Conservation (phyloP, 2,329 filamentous ascomycete species). For the Penicillium rolfsii region DNA sequence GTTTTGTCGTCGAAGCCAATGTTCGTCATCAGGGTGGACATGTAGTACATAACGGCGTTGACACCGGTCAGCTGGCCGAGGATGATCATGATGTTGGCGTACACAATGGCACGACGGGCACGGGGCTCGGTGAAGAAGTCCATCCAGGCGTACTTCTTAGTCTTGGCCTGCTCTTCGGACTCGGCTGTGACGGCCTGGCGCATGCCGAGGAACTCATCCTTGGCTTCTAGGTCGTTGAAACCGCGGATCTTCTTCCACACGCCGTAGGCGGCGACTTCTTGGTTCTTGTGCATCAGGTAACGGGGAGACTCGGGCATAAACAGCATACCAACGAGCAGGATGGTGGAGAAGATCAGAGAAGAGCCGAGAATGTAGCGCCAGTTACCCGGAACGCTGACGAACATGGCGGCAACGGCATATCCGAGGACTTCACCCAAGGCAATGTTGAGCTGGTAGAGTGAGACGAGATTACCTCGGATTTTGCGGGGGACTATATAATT, state of each 20-base stretch:
- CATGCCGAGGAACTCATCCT: slow-evolving; percentile 74
- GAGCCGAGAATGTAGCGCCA: slow-evolving; percentile 76
- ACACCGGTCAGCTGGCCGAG: slow-evolving; percentile 72
- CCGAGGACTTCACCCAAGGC: slow-evolving; percentile 74
- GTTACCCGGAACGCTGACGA: slow-evolving; percentile 68
- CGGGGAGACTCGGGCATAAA: slow-evolving; percentile 72
- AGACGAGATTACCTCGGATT: slow-evolving; percentile 72
- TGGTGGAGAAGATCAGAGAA: slow-evolving; percentile 70
- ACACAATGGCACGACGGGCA: slow-evolving; percentile 66
- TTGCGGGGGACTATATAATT: slow-evolving; percentile 58
- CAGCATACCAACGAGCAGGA: slow-evolving; percentile 66
- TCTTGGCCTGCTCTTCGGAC: slow-evolving; percentile 55
- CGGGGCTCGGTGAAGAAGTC: slow-evolving; percentile 73
- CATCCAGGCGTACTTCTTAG: slow-evolving; percentile 67
- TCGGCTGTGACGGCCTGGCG: slow-evolving; percentile 65
- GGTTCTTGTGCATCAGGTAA: slow-evolving; percentile 70
- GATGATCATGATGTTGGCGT: slow-evolving; percentile 71
- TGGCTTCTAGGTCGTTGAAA: slow-evolving; percentile 57
- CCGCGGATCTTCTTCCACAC: slow-evolving; percentile 76
- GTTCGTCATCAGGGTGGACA: slow-evolving; percentile 67
- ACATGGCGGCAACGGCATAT: slow-evolving; percentile 73
- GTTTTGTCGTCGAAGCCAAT: slow-evolving; percentile 67
- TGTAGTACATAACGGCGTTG: slow-evolving; percentile 73
- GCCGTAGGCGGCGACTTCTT: slow-evolving; percentile 62
- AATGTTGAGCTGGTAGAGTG: slow-evolving; percentile 75